phyloP scores from a whole-genome alignment of 495 filamentous ascomycete species.

The Daldinia childiae region DNA sequence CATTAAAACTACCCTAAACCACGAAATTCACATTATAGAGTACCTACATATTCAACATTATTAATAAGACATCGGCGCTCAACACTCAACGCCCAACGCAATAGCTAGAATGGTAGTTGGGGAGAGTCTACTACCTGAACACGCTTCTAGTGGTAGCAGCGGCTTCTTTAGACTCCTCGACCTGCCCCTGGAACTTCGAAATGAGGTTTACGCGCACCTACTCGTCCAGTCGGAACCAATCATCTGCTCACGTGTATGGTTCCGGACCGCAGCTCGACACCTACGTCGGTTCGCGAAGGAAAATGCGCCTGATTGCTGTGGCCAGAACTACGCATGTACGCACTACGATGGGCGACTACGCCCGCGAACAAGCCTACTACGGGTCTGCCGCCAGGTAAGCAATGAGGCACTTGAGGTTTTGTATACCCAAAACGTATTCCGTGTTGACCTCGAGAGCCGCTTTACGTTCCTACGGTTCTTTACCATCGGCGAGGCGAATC shows the following conservation, averaged over 20 bases:
- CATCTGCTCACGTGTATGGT: neutral
- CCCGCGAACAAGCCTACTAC: conserved; percentile 19
- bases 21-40: no score
- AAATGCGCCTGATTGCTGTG: conserved; percentile 12
- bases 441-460: conserved; percentile 20
- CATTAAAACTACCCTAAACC: no score
- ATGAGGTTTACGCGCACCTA: conserved; percentile 18
- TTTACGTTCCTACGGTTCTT: conserved; percentile 8
- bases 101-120: neutral
- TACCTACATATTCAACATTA: neutral
- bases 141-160: neutral
- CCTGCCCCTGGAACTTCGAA: conserved; percentile 25
- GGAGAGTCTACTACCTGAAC: neutral
- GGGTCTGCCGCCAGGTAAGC: conserved; percentile 24
- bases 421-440: conserved; percentile 38
- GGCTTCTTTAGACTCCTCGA: conserved; percentile 18
- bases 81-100: neutral
- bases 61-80: no score
- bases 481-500: conserved; percentile 6
- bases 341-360: conserved; percentile 17
- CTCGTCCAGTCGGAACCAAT: conserved; percentile 3
- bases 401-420: conserved; percentile 38
- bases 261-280: conserved; percentile 9
- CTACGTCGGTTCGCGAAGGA: conserved; percentile 10
- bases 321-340: conserved; percentile 6